Evolutionary conservation across 2,329 filamentous ascomycete species (phyloP), one percentile per base, ranked within the genome.

Genomic region (Thielaviopsis ethacetica): DNA sequence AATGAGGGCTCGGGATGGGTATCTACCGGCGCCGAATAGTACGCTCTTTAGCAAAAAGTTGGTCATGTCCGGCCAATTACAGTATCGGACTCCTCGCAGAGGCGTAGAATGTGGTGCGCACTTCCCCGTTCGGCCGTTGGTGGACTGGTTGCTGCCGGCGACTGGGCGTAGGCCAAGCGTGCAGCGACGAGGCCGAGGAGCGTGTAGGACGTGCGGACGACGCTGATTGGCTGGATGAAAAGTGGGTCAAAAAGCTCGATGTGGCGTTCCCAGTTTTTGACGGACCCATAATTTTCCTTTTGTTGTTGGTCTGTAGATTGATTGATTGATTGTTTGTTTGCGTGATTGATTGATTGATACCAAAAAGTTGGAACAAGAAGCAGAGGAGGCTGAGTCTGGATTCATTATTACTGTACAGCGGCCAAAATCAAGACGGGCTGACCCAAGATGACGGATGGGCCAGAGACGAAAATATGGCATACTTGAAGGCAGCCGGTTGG

Each of bases 181-280:
- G 60, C 60, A 57, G 59, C 57, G 19, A 52, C 30, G 52, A 61
- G 60, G 44, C 38, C 60, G 60, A 58, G 57, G 60, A 59, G 60
- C 50, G 49, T 59, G 60, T 58, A 61, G 60, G 60, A 61, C 54
- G 57, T 54, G 53, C 38, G 53, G 47, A 57, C 22, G 34, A 57
- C 26, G 56, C 53, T 61, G 57, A 61, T 61, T 61, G 60, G 60
- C 50, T 59, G 56, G 17, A 52, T 21, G n/a, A 59, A 61, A 61
- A 55, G 49, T 55, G 60, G 53, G 21, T 30, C 57, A 21, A 12
- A 26, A 38, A 57, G 53, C 57, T 60, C 41, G 30, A 58, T 61
- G 49, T 58, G 60, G 60, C 57, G 49, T 27, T 49, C 57, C 56
- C 56, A 54, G 60, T 53, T 61, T 59, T 61, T 41, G 41, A 53